Conservation (phyloP, 768 basidiomycete species). For the Calocera cornea region DNA sequence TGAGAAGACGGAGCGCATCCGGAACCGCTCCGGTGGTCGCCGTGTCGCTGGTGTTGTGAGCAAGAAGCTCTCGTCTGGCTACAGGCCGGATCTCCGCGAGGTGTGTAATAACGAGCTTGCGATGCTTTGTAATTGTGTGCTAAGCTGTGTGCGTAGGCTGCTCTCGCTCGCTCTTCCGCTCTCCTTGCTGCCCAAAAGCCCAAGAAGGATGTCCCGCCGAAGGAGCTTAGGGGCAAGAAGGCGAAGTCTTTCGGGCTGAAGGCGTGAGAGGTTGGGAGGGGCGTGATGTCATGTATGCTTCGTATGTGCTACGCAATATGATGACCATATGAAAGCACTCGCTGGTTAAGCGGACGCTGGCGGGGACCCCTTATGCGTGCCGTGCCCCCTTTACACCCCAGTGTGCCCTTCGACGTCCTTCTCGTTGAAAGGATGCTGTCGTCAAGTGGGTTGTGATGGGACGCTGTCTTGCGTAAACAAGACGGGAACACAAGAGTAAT, state of each 20-base stretch:
- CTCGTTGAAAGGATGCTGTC: no score
- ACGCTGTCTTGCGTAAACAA: no score
- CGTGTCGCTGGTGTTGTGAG: constrained; percentile 55
- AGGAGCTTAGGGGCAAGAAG: constrained; percentile 65
- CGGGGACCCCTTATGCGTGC: no score
- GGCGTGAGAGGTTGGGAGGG: neutral
- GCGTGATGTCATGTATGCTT: neutral
- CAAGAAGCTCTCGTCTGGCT: constrained; percentile 46
- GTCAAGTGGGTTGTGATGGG: neutral
- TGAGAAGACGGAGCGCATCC: constrained; percentile 39
- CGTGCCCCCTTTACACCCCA: no score
- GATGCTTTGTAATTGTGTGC: neutral
- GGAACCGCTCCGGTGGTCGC: constrained; percentile 56
- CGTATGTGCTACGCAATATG: constrained; percentile 2
- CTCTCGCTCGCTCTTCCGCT: constrained; percentile 64
- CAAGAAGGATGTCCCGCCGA: constrained; percentile 43
- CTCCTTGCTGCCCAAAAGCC: constrained; percentile 55
- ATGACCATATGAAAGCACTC: neutral
- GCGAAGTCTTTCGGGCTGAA: constrained; percentile 17
- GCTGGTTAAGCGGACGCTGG: no score
- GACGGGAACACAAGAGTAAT: neutral
- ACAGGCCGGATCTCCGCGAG: constrained; percentile 62
- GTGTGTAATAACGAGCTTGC: constrained; percentile 36
- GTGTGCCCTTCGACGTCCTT: no score
- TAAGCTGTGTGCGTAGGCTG: constrained; percentile 35